A percentile compares a stretch with the other conserved stretches of the same genome.
These are phyloP conservation scores for Mrakia blollopis DNA, from an alignment of 768 basidiomycete genomes.

Conservation along the genomic window DNA sequence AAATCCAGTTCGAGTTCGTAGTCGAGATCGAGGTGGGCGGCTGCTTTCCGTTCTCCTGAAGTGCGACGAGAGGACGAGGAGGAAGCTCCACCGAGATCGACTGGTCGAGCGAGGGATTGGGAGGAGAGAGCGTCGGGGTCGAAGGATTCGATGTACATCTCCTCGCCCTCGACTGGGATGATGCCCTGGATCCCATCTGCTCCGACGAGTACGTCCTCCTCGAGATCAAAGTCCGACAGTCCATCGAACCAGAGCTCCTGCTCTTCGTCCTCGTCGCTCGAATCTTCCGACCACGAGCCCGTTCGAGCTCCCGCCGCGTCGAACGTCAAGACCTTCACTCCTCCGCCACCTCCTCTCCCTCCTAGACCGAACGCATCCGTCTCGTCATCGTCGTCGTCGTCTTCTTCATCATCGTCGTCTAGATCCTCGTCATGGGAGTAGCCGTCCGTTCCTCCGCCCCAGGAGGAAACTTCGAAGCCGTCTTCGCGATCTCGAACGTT, in stretches of 20 bases:
- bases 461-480: slow-evolving; percentile 2
- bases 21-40: slow-evolving; percentile 1
- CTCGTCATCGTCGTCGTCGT: slow-evolving; percentile 20
- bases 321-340: slow-evolving; percentile 25
- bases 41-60: neutral
- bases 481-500: slow-evolving; percentile 15
- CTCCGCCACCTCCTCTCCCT: neutral
- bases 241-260: slow-evolving; percentile 31
- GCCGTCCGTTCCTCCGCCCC: slow-evolving; percentile 9
- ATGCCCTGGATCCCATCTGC: neutral
- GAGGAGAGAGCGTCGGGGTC: neutral
- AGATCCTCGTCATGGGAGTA: slow-evolving; percentile 5
- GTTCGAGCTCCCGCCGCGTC: slow-evolving; percentile 22
- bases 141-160: slow-evolving; percentile 4
- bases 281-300: slow-evolving; percentile 29
- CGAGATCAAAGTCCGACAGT: slow-evolving; percentile 13
- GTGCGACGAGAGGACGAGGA: slow-evolving; percentile 8
- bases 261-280: slow-evolving; percentile 32
- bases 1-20: slow-evolving; percentile 2
- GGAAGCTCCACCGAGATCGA: neutral
- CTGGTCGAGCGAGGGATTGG: neutral
- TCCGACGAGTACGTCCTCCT: slow-evolving; percentile 20
- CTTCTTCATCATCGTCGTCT: slow-evolving; percentile 22
- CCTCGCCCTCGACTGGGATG: slow-evolving; percentile 3
- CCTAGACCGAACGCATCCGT: slow-evolving; percentile 1